phyloP scores from a whole-genome alignment of 495 filamentous ascomycete genomes.

The Hypoxylon subgilvum region DNA sequence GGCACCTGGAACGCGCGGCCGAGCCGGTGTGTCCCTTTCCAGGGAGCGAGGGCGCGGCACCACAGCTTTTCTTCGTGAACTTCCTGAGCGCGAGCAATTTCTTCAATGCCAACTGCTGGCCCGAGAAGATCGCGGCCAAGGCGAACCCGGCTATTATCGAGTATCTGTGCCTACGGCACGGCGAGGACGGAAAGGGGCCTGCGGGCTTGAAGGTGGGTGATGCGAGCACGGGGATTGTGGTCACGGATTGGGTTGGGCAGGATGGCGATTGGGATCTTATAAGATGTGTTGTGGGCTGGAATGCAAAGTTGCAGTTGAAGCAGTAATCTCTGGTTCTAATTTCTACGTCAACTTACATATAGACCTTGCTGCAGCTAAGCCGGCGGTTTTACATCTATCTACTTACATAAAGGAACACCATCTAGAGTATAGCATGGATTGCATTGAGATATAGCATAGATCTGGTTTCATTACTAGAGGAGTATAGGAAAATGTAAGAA shows the following conservation, averaged over 20 bases:
- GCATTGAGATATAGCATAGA: too few relatives aligned
- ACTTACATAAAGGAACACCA: too few relatives aligned
- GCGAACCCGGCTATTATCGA: constrained; percentile 88
- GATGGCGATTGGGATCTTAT: constrained; percentile 94
- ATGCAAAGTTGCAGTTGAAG: constrained; percentile 70
- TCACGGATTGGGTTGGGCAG: constrained; percentile 90
- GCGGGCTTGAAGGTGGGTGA: constrained; percentile 63
- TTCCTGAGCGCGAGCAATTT: constrained; percentile 92
- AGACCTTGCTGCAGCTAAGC: too few relatives aligned
- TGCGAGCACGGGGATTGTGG: constrained; percentile 86
- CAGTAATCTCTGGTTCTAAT: constrained; percentile 2
- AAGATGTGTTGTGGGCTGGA: constrained; percentile 89
- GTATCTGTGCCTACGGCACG: constrained; percentile 75
- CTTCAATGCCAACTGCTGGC: constrained; percentile 90
- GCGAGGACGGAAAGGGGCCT: constrained; percentile 50
- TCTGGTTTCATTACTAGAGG: too few relatives aligned
- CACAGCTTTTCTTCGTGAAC: constrained; percentile 81
- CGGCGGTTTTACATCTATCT: too few relatives aligned
- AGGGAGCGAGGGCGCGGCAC: constrained; percentile 33
- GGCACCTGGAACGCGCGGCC: constrained; percentile 77
- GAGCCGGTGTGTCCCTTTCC: constrained; percentile 46
- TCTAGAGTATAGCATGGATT: too few relatives aligned
- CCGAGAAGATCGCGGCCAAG: constrained; percentile 88
- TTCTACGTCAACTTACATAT: neutral
- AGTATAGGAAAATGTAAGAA: too few relatives aligned